Evolutionary conservation across 176 grass and related monocot species (phyloP).

Genomic region (Lolium rigidum): DNA sequence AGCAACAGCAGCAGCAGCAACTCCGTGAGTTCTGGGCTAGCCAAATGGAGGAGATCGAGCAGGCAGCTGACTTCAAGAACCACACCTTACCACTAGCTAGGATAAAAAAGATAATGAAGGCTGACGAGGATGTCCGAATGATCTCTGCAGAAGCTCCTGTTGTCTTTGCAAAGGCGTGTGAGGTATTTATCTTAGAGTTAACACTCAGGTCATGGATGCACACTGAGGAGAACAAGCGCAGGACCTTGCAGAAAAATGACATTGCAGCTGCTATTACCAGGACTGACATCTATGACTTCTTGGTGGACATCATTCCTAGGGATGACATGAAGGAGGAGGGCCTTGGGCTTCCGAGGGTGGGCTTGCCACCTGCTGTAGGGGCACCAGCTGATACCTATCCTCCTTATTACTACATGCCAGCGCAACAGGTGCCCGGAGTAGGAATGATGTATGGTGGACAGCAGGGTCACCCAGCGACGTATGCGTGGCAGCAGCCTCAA

Average conservation of each 20-base stretch:
- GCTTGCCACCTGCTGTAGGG: constrained; percentile 53
- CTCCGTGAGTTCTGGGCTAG: constrained; percentile 62
- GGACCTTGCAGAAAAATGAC: constrained; percentile 73
- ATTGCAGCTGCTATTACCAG: constrained; percentile 66
- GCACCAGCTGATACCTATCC: constrained; percentile 47
- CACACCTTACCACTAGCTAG: constrained; percentile 72
- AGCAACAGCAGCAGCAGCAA: constrained; percentile 67
- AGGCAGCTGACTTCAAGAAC: constrained; percentile 71
- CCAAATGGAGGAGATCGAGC: constrained; percentile 57
- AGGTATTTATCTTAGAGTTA: constrained; percentile 72
- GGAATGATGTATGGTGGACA: constrained; percentile 56
- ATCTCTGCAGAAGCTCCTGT: constrained; percentile 71
- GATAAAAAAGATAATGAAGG: constrained; percentile 86
- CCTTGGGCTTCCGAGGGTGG: constrained; percentile 56
- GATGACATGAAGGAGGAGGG: constrained; percentile 70
- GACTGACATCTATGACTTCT: constrained; percentile 77
- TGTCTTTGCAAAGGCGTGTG: constrained; percentile 75
- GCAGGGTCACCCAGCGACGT: constrained; percentile 48
- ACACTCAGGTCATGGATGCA: constrained; percentile 77
- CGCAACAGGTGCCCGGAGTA: constrained; percentile 38
- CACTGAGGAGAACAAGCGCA: constrained; percentile 71
- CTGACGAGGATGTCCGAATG: constrained; percentile 71
- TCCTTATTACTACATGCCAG: constrained; percentile 57
- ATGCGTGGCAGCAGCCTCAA: constrained; percentile 66
- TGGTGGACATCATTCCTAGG: constrained; percentile 74